These are phyloP conservation scores for Tetrapyrgos nigripes DNA, from an alignment of 1,284 basidiomycete genomes.

Conservation along the genomic window DNA sequence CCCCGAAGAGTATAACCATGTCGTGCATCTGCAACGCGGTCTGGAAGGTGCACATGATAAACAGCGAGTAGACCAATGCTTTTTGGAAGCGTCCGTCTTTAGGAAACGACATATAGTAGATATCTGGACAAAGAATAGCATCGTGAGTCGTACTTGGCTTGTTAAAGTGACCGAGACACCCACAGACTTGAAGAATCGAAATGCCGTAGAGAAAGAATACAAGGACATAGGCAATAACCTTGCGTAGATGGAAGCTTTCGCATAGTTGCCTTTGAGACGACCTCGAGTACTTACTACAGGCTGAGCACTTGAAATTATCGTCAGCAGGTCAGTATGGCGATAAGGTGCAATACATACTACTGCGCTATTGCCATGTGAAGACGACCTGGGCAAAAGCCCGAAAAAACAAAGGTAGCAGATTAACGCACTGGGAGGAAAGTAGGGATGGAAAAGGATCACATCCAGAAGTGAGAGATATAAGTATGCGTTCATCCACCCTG, in stretches of 20 bases:
- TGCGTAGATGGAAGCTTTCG: not conserved
- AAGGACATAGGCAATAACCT: not conserved
- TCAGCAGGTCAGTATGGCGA: too few relatives aligned
- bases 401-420: too few relatives aligned
- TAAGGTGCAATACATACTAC: too few relatives aligned
- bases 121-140: conserved; percentile 22
- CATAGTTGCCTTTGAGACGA: not conserved
- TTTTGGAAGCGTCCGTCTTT: conserved; percentile 27
- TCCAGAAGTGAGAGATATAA: too few relatives aligned
- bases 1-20: conserved; percentile 30
- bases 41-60: conserved; percentile 28
- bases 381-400: too few relatives aligned
- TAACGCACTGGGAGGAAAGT: too few relatives aligned
- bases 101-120: conserved; percentile 34
- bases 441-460: too few relatives aligned
- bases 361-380: too few relatives aligned
- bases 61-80: conserved; percentile 20
- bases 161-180: not conserved
- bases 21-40: conserved; percentile 30
- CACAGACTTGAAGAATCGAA: not conserved
- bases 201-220: not conserved
- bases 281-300: not conserved
- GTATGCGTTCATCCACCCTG: too few relatives aligned
- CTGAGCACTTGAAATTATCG: too few relatives aligned
- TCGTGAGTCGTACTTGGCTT: not conserved